These are phyloP conservation scores for Chlorella sp. DNA, from an alignment of 139 green algal genomes.

Conservation along the genomic window DNA sequence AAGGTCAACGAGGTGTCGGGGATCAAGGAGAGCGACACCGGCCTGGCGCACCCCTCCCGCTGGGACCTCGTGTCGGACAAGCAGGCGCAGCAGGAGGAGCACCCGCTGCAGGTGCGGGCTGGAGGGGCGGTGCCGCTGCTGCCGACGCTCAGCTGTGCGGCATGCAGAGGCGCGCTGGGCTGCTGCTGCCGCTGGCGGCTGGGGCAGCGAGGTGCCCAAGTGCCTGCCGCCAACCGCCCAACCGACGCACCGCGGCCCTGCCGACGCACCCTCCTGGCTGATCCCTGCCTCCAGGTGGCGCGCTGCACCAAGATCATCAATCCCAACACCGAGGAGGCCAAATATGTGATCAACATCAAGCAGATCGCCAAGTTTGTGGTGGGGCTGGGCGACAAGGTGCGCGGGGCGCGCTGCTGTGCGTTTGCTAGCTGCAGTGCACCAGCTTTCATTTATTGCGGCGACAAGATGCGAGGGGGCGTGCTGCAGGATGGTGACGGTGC, in stretches of 20 bases:
- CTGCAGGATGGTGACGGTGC: no score
- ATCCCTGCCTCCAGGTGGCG: constrained; percentile 79
- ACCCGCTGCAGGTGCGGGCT: constrained; percentile 83
- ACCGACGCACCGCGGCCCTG: no score
- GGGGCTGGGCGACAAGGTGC: constrained; percentile 92
- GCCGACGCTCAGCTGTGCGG: no score
- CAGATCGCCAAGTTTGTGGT: constrained; percentile 99
- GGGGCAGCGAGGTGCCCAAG: no score
- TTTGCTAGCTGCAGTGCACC: no score
- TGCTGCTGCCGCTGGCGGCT: no score
- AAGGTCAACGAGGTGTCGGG: constrained; percentile 55
- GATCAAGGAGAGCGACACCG: constrained; percentile 89
- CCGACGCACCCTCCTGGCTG: no score
- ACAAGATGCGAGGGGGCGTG: no score
- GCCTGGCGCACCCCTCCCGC: constrained; percentile 92
- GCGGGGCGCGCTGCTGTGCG: neutral
- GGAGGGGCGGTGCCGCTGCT: no score
- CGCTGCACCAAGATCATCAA: constrained; percentile 99
- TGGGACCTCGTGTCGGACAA: constrained; percentile 99
- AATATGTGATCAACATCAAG: constrained; percentile 99
- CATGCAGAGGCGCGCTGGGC: no score
- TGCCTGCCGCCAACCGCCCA: neutral
- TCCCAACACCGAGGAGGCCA: constrained; percentile 95
- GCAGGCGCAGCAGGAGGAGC: constrained; percentile 98
- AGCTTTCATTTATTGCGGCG: no score